Base-by-base conservation (phyloP, 2,329 filamentous ascomycete genomes). In the Albifimbria verrucaria region DNA sequence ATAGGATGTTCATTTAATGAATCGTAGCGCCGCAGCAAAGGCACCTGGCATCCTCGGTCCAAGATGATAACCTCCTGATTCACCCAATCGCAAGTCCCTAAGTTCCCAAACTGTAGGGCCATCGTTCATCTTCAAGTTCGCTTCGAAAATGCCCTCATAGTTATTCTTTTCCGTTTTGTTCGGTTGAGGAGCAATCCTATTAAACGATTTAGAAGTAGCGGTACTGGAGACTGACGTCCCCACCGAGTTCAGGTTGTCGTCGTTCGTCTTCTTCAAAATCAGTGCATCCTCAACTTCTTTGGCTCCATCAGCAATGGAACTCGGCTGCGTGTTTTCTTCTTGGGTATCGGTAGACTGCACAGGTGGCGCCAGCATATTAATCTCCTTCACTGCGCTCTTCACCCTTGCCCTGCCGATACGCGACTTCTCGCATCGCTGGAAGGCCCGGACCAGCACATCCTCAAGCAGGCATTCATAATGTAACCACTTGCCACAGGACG, bases 391-490 rank as follows among this genome's bases (percentile, higher is more conserved):
- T 15, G n/a, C n/a, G n/a, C n/a, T n/a, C n/a, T n/a, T n/a, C n/a
- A n/a, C n/a, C n/a, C n/a, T n/a, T n/a, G n/a, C n/a, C n/a, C n/a
- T n/a, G n/a, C n/a, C n/a, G n/a, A n/a, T n/a, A n/a, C n/a, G n/a
- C n/a, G n/a, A n/a, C n/a, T n/a, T n/a, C n/a, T n/a, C n/a, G n/a
- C n/a, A 69, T 50, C 72, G 72, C 24, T 76, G 69, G 61, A 73
- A 83, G 1, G 79, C 76, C 24, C 72, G 72, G 61, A 73, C 67
- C 12, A 86, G 72, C 4, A 78, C 74, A 15, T 82, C 77, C 59
- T 83, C 76, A 28, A 76, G 71, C 17, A 88, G 71, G 59, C 85
- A 88, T 46, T 83, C 78, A 52, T 82, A 77, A 59, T 88, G 85
- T 54, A 87, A 77, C 84, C 85, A 87, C 51, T 76, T 77, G 49